Conservation (phyloP, 352 stramenopile species). For the Phytophthora podocarpi region DNA sequence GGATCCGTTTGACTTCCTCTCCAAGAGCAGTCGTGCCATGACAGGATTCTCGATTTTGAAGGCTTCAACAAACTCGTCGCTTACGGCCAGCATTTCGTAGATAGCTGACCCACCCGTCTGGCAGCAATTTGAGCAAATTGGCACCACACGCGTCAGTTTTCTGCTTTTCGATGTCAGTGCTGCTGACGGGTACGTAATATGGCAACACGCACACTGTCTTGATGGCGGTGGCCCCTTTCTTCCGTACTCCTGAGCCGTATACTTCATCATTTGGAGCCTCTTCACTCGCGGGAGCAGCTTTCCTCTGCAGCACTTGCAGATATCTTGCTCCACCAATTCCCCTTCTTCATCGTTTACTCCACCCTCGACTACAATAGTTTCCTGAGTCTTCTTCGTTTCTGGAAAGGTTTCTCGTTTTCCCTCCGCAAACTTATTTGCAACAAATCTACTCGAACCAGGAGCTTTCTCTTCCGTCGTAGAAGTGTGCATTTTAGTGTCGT, state of each 20-base stretch:
- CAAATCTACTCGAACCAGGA: background rate
- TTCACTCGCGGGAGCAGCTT: background rate
- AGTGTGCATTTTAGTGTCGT: background rate
- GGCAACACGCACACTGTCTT: slow-evolving; percentile 27
- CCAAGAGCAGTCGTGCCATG: slow-evolving; percentile 3
- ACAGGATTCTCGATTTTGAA: slow-evolving; percentile 26
- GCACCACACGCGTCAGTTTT: slow-evolving; percentile 18
- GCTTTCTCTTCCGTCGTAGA: background rate
- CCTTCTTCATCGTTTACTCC: slow-evolving; percentile 17
- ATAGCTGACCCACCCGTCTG: slow-evolving; percentile 11
- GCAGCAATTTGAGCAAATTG: slow-evolving; percentile 22
- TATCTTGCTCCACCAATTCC: slow-evolving; percentile 4
- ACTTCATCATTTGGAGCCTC: slow-evolving; percentile 7
- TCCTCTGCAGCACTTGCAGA: slow-evolving; percentile 15
- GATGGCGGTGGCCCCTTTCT: slow-evolving; percentile 11
- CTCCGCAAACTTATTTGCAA: background rate
- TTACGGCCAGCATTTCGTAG: slow-evolving; percentile 28
- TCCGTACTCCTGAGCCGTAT: background rate
- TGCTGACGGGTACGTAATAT: slow-evolving; percentile 20
- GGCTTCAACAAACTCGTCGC: slow-evolving; percentile 25
- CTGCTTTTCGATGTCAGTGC: slow-evolving; percentile 25
- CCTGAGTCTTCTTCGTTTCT: background rate
- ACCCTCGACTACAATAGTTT: slow-evolving; percentile 9
- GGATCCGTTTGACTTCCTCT: slow-evolving; percentile 4
- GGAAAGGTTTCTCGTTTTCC: background rate